phyloP scores from a whole-genome alignment of 352 stramenopile genomes.

The Pythium coloratum region DNA sequence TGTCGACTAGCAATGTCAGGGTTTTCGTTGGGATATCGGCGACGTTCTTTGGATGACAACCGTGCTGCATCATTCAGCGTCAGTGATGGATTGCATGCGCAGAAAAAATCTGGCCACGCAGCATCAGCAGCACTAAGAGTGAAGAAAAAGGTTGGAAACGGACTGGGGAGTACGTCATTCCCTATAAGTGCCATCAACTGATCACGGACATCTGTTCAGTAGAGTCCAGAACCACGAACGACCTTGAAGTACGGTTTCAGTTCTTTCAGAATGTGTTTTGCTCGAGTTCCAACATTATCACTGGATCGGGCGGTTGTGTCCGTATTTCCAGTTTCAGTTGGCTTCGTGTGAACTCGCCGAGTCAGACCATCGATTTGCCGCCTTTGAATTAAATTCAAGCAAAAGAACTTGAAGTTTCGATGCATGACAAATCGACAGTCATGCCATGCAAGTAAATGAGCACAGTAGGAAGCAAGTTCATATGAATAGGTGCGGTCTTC shows the following conservation, averaged over 20 bases:
- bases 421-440: slow-evolving; percentile 23
- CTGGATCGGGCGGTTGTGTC: too few species aligned
- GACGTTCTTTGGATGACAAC: not conserved
- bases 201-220: slow-evolving; percentile 26
- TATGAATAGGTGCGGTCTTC: slow-evolving; percentile 19
- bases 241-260: slow-evolving; percentile 26
- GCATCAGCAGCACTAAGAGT: slow-evolving; percentile 36
- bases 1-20: slow-evolving; percentile 24
- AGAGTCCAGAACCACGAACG: slow-evolving; percentile 20
- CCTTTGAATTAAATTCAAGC: slow-evolving; percentile 29
- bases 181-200: slow-evolving; percentile 26
- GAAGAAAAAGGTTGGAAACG: slow-evolving; percentile 28
- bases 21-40: slow-evolving; percentile 21
- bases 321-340: not conserved
- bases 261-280: slow-evolving; percentile 9
- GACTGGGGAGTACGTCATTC: slow-evolving; percentile 19
- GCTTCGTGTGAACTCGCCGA: not conserved
- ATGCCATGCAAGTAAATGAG: slow-evolving; percentile 27
- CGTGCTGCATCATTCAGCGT: not conserved
- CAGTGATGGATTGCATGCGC: slow-evolving; percentile 17
- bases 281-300: not conserved
- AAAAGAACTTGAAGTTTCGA: slow-evolving; percentile 32
- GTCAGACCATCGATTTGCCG: slow-evolving; percentile 28
- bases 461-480: slow-evolving; percentile 18
- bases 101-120: slow-evolving; percentile 31